Evolutionary conservation across 148 eudicot genomes (phyloP), one percentile per base, ranked within the genome.

Genomic region (Agrostemma githago): DNA sequence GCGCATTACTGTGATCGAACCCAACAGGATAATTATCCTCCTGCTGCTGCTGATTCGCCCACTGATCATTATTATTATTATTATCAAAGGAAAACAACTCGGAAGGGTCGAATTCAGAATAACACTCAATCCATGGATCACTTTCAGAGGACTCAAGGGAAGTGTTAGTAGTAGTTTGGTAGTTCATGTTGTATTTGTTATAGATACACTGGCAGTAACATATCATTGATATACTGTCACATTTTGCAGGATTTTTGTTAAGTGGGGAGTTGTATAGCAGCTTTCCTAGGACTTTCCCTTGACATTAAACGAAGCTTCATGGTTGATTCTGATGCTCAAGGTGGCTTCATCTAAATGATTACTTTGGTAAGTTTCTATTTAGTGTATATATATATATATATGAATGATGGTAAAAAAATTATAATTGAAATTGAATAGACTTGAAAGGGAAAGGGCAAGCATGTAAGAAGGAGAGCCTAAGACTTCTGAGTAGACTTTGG

Each of bases 201-300:
- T 72, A 66, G 69, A 70, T 62, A 70, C 68, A 68, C 19, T 3
- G 43, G 67, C n/a, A 60, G 73, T 20, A 71, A 15, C 12, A 69
- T 6, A 68, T 38, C 60, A 70, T 76, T 44, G 39, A 76, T 76
- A 76, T 72, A 78, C 56, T 80, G 68, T 16, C 40, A 60, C 15
- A 16, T 43, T 67, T 8, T 58, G 46, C 6, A 17, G 64, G 11
- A n/a, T 26, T 26, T 26, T 26, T 26, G 34, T 56, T 68, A 65
- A 43, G 38, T 67, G 17, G 60, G 43, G 34, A 26, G 34, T 26
- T 26, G 34, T 26, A 26, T 26, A 40, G 83, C 72, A 72, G 34
- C 21, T 72, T 85, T 80, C 88, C 82, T 40, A 62, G 82, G 82
- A 79, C 73, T 77, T 85, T 85, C 87, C 81, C 60, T 54, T 60